These are phyloP conservation scores for Salvia splendens DNA, from an alignment of 257 asterid genomes.

Conservation along the genomic window DNA sequence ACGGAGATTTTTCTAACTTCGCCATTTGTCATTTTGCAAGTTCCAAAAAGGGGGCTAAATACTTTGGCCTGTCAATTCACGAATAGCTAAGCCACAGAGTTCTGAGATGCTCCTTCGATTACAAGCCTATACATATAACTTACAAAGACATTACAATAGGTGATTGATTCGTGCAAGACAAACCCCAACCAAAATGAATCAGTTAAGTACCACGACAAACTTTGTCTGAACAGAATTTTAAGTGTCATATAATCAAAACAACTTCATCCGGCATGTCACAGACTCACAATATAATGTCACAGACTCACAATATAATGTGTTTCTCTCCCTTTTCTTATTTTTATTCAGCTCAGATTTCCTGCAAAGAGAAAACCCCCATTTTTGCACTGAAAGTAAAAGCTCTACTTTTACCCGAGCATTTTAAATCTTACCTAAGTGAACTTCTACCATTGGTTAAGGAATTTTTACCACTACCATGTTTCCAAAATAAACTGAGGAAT, in stretches of 20 bases:
- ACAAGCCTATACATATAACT: slow-evolving; percentile 13
- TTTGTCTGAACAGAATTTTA: background rate
- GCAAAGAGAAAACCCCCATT: slow-evolving; percentile 1
- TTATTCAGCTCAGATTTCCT: background rate
- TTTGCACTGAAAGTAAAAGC: background rate
- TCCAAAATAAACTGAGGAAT: background rate
- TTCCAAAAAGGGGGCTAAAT: slow-evolving; percentile 15
- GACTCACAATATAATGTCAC: background rate
- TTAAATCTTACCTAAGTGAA: background rate
- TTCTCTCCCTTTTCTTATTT: background rate
- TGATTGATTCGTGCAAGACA: slow-evolving; percentile 3
- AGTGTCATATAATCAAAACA: background rate
- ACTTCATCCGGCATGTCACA: slow-evolving; percentile 1
- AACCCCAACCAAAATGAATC: slow-evolving; percentile 13
- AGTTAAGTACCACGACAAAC: slow-evolving; percentile 20
- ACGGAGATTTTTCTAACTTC: slow-evolving; percentile 58
- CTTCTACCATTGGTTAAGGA: background rate
- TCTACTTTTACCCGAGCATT: background rate
- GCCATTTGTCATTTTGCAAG: slow-evolving; percentile 61
- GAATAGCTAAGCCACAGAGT: slow-evolving; percentile 10
- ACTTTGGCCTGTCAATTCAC: slow-evolving; percentile 20
- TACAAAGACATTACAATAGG: slow-evolving; percentile 7
- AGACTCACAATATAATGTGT: background rate
- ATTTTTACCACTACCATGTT: background rate
- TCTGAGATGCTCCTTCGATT: slow-evolving; percentile 11